Evolutionary conservation across 495 filamentous ascomycete species (phyloP).

Genomic region (Neurospora africana): DNA sequence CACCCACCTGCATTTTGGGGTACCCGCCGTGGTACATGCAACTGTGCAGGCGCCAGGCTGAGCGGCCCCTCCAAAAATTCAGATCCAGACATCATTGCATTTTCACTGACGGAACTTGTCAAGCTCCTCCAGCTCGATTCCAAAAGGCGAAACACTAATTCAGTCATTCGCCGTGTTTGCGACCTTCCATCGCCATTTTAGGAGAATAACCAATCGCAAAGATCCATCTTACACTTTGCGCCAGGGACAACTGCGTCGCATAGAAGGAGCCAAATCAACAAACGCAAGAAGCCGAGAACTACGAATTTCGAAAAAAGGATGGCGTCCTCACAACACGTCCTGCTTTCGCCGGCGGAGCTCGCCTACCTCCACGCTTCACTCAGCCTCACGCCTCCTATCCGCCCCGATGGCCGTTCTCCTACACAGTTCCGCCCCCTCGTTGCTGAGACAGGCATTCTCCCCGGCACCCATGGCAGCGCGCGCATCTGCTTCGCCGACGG

Average conservation of each 20-base stretch:
- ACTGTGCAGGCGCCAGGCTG: background rate
- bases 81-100: background rate
- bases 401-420: slow-evolving; percentile 73
- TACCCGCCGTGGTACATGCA: background rate
- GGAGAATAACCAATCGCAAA: background rate
- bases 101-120: background rate
- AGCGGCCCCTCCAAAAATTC: background rate
- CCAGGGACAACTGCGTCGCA: background rate
- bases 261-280: background rate
- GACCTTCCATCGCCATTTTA: background rate
- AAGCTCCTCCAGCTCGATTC: background rate
- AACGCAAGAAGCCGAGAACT: background rate
- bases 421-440: slow-evolving; percentile 83
- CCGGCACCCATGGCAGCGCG: slow-evolving; percentile 82
- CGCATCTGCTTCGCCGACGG: slow-evolving; percentile 91
- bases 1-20: background rate
- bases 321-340: slow-evolving; percentile 38
- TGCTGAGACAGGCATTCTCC: slow-evolving; percentile 83
- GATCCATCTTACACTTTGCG: background rate
- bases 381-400: slow-evolving; percentile 64
- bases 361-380: slow-evolving; percentile 91
- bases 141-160: background rate
- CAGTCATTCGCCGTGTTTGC: background rate
- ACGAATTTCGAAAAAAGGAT: slow-evolving; percentile 8
- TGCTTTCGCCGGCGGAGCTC: slow-evolving; percentile 89